Percentiles rank a stretch among this genome's conserved stretches.
These are phyloP conservation scores for Pseudonitzschia multiseries DNA, from an alignment of 108 stramenopile genomes.

Conservation along the genomic window DNA sequence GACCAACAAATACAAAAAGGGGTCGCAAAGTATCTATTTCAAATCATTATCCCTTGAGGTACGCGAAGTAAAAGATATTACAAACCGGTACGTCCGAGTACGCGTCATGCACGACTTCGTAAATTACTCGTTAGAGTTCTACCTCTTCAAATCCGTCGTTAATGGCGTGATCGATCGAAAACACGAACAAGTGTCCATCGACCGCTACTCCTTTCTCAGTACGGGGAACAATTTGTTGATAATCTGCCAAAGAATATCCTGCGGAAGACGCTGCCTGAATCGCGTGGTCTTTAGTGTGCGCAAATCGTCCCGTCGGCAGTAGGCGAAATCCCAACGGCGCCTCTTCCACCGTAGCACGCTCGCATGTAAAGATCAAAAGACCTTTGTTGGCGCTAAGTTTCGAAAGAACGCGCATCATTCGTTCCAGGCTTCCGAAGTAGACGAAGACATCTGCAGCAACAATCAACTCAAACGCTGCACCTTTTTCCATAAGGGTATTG, in stretches of 20 bases:
- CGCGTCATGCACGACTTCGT: no score
- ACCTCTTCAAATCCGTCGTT: not conserved
- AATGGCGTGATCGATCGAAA: conserved; percentile 17
- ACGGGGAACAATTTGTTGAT: conserved; percentile 60
- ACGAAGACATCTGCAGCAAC: conserved; percentile 77
- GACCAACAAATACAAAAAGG: no score
- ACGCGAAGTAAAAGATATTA: no score
- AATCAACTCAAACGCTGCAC: conserved; percentile 60
- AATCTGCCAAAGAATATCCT: conserved; percentile 45
- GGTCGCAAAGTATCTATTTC: no score
- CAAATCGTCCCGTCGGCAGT: conserved; percentile 62
- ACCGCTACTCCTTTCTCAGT: conserved; percentile 72
- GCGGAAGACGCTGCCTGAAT: conserved; percentile 35
- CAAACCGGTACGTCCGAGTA: no score
- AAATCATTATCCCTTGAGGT: no score
- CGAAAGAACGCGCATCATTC: conserved; percentile 45
- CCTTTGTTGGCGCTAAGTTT: conserved; percentile 30
- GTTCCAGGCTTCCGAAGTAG: conserved; percentile 64
- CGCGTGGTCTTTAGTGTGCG: conserved; percentile 67
- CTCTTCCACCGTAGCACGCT: conserved; percentile 55
- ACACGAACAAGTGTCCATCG: conserved; percentile 64
- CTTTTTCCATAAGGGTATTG: conserved; percentile 15
- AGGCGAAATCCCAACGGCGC: conserved; percentile 57
- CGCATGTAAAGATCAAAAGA: conserved; percentile 63
- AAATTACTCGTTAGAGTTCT: conserved; percentile 7